Evolutionary conservation across 306 rosid species (phyloP), one percentile per base, ranked within the genome.

Genomic region (Heteromeles arbutifolia): DNA sequence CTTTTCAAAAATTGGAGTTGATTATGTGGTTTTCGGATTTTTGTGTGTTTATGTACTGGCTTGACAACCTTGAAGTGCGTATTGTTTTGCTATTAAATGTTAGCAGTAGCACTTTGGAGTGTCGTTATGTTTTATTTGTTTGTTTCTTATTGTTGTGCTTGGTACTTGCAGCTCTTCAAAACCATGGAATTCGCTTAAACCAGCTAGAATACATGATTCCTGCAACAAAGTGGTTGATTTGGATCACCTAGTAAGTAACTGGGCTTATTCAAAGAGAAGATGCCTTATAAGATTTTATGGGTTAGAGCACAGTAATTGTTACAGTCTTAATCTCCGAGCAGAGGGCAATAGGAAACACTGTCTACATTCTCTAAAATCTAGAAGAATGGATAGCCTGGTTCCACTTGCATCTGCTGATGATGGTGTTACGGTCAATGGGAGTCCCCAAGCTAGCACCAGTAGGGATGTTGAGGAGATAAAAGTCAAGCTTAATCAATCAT

Each of bases 341-440:
- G 70, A 29, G 64, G 88, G 86, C 59, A 65, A 61, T 85, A 80
- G 83, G 84, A 86, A 86, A 44, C 81, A 73, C 65, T 84, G 66
- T 86, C 50, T 85, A 69, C 73, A 76, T 1, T 82, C 78, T 79
- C 84, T 73, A 80, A 86, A 86, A 75, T 69, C 83, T 28, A 80
- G 89, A 79, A 82, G 83, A 73, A 76, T 74, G 77, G 75, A 50
- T 61, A 70, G 63, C 71, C 74, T 75, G 54, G 13, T 80, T 48
- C 90, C 89, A 57, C 79, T 70, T 87, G 88, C 91, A 19, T 83
- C 97, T 77, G 79, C 86, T 58, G 99, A 95, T 43, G 99, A 95
- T 71, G 90, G 97, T 75, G 84, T 89, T 64, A 76, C 91, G 21
- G 89, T 90, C 72, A 92, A 95, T 82, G 97, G 97, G 79, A 89